Conservation (phyloP, 176 grass and related monocot genomes). For the Bromus sterilis region DNA sequence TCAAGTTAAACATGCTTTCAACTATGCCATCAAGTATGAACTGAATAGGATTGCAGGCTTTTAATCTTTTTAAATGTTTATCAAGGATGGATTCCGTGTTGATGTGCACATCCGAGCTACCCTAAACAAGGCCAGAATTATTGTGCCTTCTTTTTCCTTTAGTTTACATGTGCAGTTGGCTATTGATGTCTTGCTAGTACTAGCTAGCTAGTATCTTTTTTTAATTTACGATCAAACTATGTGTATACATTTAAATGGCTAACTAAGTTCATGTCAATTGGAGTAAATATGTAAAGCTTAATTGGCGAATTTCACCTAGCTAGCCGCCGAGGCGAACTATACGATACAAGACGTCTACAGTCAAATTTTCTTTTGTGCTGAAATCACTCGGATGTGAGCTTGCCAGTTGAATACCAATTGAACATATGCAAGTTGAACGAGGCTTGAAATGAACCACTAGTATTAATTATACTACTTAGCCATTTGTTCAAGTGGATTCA, state of each 20-base stretch:
- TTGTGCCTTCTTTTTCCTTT: background rate
- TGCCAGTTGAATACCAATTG: background rate
- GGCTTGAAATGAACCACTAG: background rate
- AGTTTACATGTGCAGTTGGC: background rate
- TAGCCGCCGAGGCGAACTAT: background rate
- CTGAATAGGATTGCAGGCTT: background rate
- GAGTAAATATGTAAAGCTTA: too few relatives aligned
- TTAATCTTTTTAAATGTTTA: background rate
- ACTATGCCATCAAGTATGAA: background rate
- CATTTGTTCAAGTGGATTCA: background rate
- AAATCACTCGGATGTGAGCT: background rate
- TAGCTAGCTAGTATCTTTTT: background rate
- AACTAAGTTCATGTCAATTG: background rate
- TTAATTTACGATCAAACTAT: background rate
- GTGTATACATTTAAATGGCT: background rate
- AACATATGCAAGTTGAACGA: background rate
- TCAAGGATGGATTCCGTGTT: background rate
- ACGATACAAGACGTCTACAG: background rate
- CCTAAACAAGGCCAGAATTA: constrained; percentile 6
- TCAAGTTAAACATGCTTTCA: background rate
- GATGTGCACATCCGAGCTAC: constrained; percentile 30
- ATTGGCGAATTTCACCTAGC: background rate
- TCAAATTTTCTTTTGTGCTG: background rate
- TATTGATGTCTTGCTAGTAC: constrained; percentile 1
- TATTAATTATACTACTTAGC: background rate